phyloP scores from a whole-genome alignment of 2,329 filamentous ascomycete species.

The Diaporthe humulicola region DNA sequence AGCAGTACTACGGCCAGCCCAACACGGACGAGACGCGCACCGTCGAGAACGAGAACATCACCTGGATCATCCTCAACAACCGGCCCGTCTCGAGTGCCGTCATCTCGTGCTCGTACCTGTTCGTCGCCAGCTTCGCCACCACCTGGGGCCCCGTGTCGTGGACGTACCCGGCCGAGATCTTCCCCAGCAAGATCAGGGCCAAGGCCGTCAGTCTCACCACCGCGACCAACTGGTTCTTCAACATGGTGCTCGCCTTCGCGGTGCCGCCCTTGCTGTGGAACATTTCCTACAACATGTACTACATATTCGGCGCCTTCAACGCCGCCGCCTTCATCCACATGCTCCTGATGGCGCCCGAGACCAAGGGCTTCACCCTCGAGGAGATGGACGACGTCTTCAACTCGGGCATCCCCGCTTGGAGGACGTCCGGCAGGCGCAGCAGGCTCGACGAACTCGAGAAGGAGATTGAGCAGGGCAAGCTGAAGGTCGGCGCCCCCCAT shows the following conservation, averaged over 20 bases:
- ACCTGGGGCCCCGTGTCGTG: conserved; percentile 65
- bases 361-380: conserved; percentile 80
- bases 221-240: conserved; percentile 58
- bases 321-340: conserved; percentile 77
- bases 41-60: conserved; percentile 59
- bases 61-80: conserved; percentile 69
- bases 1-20: conserved; percentile 69
- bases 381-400: conserved; percentile 83
- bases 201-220: conserved; percentile 60
- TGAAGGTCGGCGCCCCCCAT: conserved; percentile 51
- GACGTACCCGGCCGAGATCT: conserved; percentile 63
- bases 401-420: conserved; percentile 71
- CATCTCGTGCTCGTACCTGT: conserved; percentile 79
- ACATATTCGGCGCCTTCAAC: conserved; percentile 83
- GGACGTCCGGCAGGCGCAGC: conserved; percentile 55
- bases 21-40: conserved; percentile 50
- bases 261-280: conserved; percentile 64
- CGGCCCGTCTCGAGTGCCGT: conserved; percentile 71
- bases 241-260: conserved; percentile 67
- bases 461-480: conserved; percentile 61
- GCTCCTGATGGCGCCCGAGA: conserved; percentile 74
- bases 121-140: conserved; percentile 76
- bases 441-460: conserved; percentile 61
- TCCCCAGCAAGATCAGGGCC: conserved; percentile 56
- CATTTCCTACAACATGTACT: conserved; percentile 73